Evolutionary conservation across 1,139 yeast species (phyloP).

Genomic region (Suhomyces panamericanus): DNA sequence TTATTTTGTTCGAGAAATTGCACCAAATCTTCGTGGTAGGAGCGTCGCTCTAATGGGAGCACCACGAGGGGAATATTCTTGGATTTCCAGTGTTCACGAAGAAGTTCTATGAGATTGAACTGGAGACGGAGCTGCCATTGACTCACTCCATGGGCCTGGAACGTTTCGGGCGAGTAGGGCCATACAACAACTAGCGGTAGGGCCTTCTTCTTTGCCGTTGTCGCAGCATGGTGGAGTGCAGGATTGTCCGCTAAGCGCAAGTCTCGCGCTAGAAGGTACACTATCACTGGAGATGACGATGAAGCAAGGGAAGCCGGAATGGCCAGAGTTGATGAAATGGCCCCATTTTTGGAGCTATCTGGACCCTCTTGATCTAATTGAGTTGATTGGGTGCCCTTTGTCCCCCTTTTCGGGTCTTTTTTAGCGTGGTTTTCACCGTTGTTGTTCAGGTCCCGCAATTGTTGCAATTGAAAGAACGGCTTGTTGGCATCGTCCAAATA

Average conservation of each 20-base stretch:
- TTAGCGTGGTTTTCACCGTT: neutral
- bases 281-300: slow-evolving; percentile 4
- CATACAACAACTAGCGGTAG: slow-evolving; percentile 15
- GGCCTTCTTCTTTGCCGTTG: slow-evolving; percentile 4
- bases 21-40: slow-evolving; percentile 24
- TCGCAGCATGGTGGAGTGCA: slow-evolving; percentile 13
- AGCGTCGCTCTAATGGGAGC: slow-evolving; percentile 28
- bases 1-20: slow-evolving; percentile 26
- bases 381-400: too few species aligned
- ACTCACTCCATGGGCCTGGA: slow-evolving; percentile 43
- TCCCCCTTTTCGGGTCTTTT: neutral
- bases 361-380: too few species aligned
- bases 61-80: slow-evolving; percentile 44
- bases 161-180: slow-evolving; percentile 37
- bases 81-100: slow-evolving; percentile 29
- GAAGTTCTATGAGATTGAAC: slow-evolving; percentile 29
- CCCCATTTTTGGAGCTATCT: neutral
- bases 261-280: slow-evolving; percentile 14
- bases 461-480: slow-evolving; percentile 19
- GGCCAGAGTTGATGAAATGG: neutral
- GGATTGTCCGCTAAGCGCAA: slow-evolving; percentile 15
- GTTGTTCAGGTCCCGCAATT: neutral
- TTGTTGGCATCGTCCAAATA: slow-evolving; percentile 28
- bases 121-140: slow-evolving; percentile 44
- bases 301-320: neutral